phyloP scores from a whole-genome alignment of 768 basidiomycete species.

The Rhodosporidiobolus sp. region DNA sequence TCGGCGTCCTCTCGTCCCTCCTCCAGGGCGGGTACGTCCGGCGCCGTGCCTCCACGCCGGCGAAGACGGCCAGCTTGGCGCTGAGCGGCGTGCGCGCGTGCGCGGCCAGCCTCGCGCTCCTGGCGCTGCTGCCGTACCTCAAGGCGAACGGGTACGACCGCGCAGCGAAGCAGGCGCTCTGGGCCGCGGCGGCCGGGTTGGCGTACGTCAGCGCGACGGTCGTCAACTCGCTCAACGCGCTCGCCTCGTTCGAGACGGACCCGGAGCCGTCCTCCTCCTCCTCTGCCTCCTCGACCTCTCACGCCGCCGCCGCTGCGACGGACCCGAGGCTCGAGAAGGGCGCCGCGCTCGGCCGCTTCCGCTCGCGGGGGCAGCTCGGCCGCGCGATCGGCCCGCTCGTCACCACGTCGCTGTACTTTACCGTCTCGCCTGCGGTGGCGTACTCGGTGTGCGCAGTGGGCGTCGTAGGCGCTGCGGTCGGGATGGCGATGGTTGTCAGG shows the following conservation, averaged over 20 bases:
- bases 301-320: slow-evolving; percentile 53
- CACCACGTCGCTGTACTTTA: slow-evolving; percentile 54
- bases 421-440: slow-evolving; percentile 11
- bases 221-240: slow-evolving; percentile 85
- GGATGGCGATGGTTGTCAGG: background rate
- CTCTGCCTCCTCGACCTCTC: slow-evolving; percentile 47
- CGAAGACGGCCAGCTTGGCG: slow-evolving; percentile 80
- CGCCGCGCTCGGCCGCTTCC: slow-evolving; percentile 75
- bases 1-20: slow-evolving; percentile 71
- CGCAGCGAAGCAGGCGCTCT: slow-evolving; percentile 52
- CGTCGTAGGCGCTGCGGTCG: background rate
- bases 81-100: slow-evolving; percentile 74
- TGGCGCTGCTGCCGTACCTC: slow-evolving; percentile 67
- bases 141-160: slow-evolving; percentile 55
- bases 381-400: slow-evolving; percentile 86
- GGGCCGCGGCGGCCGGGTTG: slow-evolving; percentile 71
- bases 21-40: slow-evolving; percentile 95
- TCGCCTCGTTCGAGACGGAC: slow-evolving; percentile 86
- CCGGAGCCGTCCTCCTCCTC: slow-evolving; percentile 55
- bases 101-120: slow-evolving; percentile 63
- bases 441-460: slow-evolving; percentile 16
- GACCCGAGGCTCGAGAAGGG: slow-evolving; percentile 74
- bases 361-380: slow-evolving; percentile 91
- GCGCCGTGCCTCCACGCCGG: slow-evolving; percentile 62
- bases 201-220: slow-evolving; percentile 95